Conservation (phyloP, 805 yeast genomes). For the Sugiyamaella smithiae region DNA sequence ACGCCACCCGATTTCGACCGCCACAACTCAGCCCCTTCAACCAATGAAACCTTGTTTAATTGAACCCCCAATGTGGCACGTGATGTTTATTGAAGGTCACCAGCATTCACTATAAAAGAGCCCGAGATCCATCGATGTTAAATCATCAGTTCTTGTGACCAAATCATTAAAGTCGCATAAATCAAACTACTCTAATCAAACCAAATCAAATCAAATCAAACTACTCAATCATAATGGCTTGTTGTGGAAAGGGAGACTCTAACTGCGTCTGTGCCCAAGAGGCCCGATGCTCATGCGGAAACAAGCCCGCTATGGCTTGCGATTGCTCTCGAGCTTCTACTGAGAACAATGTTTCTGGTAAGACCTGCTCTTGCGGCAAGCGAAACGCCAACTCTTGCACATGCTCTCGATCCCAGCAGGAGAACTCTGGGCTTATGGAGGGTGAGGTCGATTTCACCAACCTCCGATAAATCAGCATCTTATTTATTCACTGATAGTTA, state of each 20-base stretch:
- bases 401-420: conserved; percentile 46
- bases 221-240: conserved; percentile 36
- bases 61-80: too few relatives aligned
- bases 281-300: conserved; percentile 64
- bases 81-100: too few relatives aligned
- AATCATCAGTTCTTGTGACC: too few relatives aligned
- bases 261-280: conserved; percentile 58
- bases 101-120: too few relatives aligned
- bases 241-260: conserved; percentile 43
- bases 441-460: conserved; percentile 61
- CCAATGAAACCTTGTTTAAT: too few relatives aligned
- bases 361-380: conserved; percentile 59
- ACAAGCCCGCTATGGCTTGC: conserved; percentile 57
- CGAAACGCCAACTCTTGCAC: conserved; percentile 53
- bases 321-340: conserved; percentile 49
- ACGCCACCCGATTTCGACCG: too few relatives aligned
- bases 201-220: too few relatives aligned
- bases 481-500: conserved; percentile 5
- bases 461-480: conserved; percentile 24
- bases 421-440: conserved; percentile 42
- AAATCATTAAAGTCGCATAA: too few relatives aligned
- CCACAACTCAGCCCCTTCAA: too few relatives aligned
- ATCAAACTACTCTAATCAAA: too few relatives aligned
- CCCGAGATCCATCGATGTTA: too few relatives aligned
- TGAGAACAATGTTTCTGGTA: conserved; percentile 50